Evolutionary conservation across 2,329 filamentous ascomycete genomes (phyloP).

Genomic region (Colletotrichum graminicola): DNA sequence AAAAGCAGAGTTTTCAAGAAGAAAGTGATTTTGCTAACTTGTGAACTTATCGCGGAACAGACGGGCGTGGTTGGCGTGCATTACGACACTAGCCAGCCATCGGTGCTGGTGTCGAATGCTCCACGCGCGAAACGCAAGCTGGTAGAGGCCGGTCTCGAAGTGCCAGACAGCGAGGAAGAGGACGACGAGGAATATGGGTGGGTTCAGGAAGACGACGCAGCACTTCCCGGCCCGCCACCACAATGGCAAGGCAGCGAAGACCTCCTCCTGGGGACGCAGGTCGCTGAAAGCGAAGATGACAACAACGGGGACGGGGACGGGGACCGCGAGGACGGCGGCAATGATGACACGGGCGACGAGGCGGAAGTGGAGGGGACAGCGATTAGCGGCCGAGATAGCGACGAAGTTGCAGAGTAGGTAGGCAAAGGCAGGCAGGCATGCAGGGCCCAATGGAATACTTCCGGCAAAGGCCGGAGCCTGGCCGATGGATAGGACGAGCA

Average conservation of each 20-base stretch:
- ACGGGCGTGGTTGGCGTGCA: slow-evolving; percentile 57
- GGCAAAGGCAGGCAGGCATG: neutral
- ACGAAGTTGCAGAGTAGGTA: slow-evolving; percentile 38
- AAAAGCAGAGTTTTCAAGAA: slow-evolving; percentile 35
- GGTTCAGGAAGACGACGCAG: slow-evolving; percentile 74
- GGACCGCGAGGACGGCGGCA: slow-evolving; percentile 40
- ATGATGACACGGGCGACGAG: slow-evolving; percentile 43
- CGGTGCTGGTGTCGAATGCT: slow-evolving; percentile 50
- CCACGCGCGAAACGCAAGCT: slow-evolving; percentile 73
- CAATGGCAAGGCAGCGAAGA: slow-evolving; percentile 78
- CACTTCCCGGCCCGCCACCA: slow-evolving; percentile 70
- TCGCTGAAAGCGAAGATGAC: slow-evolving; percentile 52
- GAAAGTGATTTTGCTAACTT: slow-evolving; percentile 34
- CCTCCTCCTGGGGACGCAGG: slow-evolving; percentile 64
- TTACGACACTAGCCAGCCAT: slow-evolving; percentile 55
- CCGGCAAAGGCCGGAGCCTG: slow-evolving; percentile 38
- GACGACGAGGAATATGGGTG: slow-evolving; percentile 80
- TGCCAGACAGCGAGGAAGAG: slow-evolving; percentile 72
- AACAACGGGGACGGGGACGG: slow-evolving; percentile 40
- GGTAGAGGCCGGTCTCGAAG: slow-evolving; percentile 69
- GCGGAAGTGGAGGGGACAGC: slow-evolving; percentile 40
- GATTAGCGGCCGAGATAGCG: slow-evolving; percentile 39
- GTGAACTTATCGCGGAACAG: slow-evolving; percentile 48
- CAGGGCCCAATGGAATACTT: slow-evolving; percentile 18
- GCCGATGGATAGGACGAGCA: slow-evolving; percentile 41